Evolutionary conservation across 2,329 filamentous ascomycete genomes (phyloP).

Genomic region (Colletotrichum siamense): DNA sequence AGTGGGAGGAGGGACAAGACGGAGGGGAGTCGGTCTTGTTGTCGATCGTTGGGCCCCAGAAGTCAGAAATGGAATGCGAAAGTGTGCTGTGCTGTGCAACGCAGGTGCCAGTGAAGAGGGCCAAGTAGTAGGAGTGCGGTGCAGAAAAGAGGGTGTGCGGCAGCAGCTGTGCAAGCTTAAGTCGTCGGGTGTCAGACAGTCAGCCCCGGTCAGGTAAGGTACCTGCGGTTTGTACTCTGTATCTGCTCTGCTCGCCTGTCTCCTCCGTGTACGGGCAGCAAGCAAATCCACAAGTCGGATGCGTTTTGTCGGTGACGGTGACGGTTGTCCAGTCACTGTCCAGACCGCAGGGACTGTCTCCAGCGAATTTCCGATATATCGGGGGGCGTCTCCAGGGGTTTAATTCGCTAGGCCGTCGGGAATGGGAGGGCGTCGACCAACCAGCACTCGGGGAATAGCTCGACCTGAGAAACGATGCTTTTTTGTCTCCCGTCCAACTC

Average conservation of each 20-base stretch:
- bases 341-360: slow-evolving; percentile 1
- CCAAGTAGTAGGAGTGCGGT: slow-evolving; percentile 15
- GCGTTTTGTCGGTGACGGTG: slow-evolving; percentile 13
- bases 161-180: slow-evolving; percentile 17
- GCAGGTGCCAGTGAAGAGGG: background rate
- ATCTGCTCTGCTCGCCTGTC: background rate
- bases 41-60: slow-evolving; percentile 12
- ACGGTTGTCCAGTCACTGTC: slow-evolving; percentile 21
- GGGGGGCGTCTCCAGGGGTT: slow-evolving; percentile 14
- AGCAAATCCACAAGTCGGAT: background rate
- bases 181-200: slow-evolving; percentile 14
- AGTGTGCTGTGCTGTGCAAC: background rate
- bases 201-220: slow-evolving; percentile 12
- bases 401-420: slow-evolving; percentile 1
- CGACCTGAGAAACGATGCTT: slow-evolving; percentile 9
- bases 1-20: background rate
- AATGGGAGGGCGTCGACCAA: slow-evolving; percentile 5
- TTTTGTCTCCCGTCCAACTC: background rate
- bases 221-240: background rate
- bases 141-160: slow-evolving; percentile 17
- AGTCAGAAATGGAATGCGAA: slow-evolving; percentile 8
- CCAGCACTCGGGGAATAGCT: slow-evolving; percentile 1
- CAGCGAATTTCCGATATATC: slow-evolving; percentile 21
- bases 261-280: background rate
- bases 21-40: background rate